Evolutionary conservation across 495 filamentous ascomycete genomes (phyloP), one percentile per base, ranked within the genome.

Genomic region (Letharia columbiana): DNA sequence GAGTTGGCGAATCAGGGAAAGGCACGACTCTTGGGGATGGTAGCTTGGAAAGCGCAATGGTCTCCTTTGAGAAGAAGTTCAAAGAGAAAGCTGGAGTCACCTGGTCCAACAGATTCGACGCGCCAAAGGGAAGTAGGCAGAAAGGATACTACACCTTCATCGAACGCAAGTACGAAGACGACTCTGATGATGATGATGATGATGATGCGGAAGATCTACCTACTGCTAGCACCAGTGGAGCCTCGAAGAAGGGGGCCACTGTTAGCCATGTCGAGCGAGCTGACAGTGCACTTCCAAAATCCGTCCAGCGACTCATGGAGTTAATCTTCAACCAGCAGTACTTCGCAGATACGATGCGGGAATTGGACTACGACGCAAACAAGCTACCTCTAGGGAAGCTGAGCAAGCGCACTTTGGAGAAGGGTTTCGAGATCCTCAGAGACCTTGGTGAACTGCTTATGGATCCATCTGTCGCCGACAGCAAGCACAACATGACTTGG

Each of bases 331-430:
- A 93, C 70, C 76, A 82, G 63, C 67, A 84, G 45, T 82, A 85
- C 69, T 86, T 90, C 71, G 70, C 78, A 13, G 77, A 77, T 8
- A 79, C 83, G 10, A 87, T 93, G 85, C 73, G 76, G 1, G 80
- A 82, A 8, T 75, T 93, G 73, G 86, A 86, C n/a, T 93, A 93
- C 71, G 88, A 94, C 67, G 82, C 82, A 1, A 75, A 84, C 49
- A 92, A 92, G 73, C 74, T 94, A 17, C 89, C 91, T 2, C 79
- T 93, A 17, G 89, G 90, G 13, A 91, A 92, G 67, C 82, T 95
- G 33, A 88, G 87, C 77, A 90, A 90, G 65, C 74, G 82, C 10
- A 91, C 88, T 18, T 83, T 95, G 60, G 77, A 77, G 20, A 76
- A 76, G 0, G 91, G 89, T 0, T 93, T 86, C 74, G 79, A 87